phyloP scores from a whole-genome alignment of 805 yeast genomes.

The Saccharomycopsis sp. region DNA sequence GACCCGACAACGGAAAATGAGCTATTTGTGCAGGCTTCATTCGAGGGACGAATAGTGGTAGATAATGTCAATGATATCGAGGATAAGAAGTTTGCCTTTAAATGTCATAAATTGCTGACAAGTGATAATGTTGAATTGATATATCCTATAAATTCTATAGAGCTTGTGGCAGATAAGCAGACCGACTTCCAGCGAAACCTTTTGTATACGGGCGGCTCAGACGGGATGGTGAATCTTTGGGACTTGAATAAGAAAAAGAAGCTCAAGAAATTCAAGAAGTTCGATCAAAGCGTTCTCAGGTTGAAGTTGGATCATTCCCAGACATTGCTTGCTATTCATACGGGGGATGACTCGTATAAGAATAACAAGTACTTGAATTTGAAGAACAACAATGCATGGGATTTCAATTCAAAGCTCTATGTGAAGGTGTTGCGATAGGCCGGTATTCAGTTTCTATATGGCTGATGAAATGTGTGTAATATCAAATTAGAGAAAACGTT shows the following conservation, averaged over 20 bases:
- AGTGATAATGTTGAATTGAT: slow-evolving; percentile 16
- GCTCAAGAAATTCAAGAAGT: slow-evolving; percentile 18
- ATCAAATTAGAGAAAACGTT: too few species aligned
- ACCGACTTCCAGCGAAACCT: background rate
- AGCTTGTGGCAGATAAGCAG: slow-evolving; percentile 3
- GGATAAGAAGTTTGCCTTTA: slow-evolving; percentile 20
- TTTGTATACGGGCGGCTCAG: slow-evolving; percentile 19
- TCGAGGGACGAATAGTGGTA: slow-evolving; percentile 18
- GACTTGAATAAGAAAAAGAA: slow-evolving; percentile 21
- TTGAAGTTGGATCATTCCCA: slow-evolving; percentile 1
- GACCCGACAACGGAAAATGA: background rate
- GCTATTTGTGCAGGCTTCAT: slow-evolving; percentile 18
- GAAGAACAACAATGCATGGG: background rate
- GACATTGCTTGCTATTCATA: slow-evolving; percentile 35
- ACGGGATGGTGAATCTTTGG: slow-evolving; percentile 20
- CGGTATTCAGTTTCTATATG: too few species aligned
- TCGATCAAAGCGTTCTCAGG: slow-evolving; percentile 11
- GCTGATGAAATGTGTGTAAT: too few species aligned
- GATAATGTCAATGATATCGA: slow-evolving; percentile 11
- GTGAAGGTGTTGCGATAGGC: background rate
- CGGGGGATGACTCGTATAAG: slow-evolving; percentile 45
- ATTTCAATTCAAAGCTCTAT: background rate
- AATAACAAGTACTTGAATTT: slow-evolving; percentile 21
- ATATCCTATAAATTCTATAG: slow-evolving; percentile 18
- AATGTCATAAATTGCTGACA: slow-evolving; percentile 17